phyloP scores from a whole-genome alignment of 148 eudicot genomes.

The Limonium bicolor region DNA sequence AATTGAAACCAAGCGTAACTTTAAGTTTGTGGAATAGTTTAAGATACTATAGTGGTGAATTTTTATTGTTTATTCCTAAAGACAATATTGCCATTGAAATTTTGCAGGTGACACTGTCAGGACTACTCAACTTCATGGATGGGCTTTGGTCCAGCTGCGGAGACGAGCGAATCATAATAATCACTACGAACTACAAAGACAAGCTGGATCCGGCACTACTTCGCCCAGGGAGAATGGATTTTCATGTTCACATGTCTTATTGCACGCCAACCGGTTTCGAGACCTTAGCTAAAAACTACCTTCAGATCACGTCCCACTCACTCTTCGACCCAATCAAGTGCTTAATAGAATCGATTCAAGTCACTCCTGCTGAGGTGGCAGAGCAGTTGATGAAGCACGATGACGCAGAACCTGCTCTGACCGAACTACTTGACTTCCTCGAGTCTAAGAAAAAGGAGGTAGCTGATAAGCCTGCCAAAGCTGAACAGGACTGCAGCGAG shows the following conservation, averaged over 20 bases:
- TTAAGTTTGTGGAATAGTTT: no score
- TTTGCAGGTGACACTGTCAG: constrained; percentile 47
- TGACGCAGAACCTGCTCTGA: constrained; percentile 18
- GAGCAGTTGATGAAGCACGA: constrained; percentile 33
- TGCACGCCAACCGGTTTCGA: constrained; percentile 45
- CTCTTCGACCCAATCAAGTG: constrained; percentile 16
- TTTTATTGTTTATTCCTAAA: no score
- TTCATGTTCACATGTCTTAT: constrained; percentile 65
- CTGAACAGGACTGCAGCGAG: no score
- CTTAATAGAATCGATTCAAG: constrained; percentile 10
- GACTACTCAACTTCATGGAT: constrained; percentile 50
- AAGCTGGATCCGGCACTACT: constrained; percentile 51
- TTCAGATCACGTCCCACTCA: constrained; percentile 22
- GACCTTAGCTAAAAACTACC: constrained; percentile 39
- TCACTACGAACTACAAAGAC: constrained; percentile 68
- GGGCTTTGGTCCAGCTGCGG: constrained; percentile 77
- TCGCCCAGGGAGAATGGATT: constrained; percentile 72
- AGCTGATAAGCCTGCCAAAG: no score
- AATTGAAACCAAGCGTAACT: no score
- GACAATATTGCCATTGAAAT: no score
- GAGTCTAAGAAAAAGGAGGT: constrained; percentile 9
- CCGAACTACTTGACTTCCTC: constrained; percentile 20
- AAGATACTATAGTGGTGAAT: no score
- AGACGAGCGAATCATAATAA: constrained; percentile 59
- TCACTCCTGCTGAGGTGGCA: constrained; percentile 37